phyloP scores from a whole-genome alignment of 371 early-diverging fungal genomes.

The Syncephalis fuscata region DNA sequence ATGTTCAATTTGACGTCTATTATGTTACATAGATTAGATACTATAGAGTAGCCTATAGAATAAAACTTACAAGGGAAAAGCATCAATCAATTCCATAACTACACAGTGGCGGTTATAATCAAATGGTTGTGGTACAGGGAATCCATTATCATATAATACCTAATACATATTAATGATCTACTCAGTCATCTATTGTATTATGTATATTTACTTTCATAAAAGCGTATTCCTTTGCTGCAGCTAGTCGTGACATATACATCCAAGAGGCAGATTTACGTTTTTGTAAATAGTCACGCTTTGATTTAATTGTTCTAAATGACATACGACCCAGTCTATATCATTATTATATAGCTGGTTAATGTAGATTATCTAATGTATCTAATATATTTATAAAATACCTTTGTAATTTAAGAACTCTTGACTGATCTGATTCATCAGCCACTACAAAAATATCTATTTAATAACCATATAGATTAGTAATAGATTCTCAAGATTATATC shows the following conservation, averaged over 20 bases:
- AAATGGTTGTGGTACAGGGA: conserved; percentile 90
- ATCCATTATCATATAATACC: conserved; percentile 74
- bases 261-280: conserved; percentile 86
- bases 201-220: conserved; percentile 74
- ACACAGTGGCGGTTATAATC: conserved; percentile 95
- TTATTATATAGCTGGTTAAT: conserved; percentile 6
- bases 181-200: not conserved
- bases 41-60: not conserved
- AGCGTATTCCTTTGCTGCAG: conserved; percentile 93
- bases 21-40: conserved; percentile 5
- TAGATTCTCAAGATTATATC: not conserved
- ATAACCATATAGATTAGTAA: conserved; percentile 3
- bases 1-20: conserved; percentile 63
- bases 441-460: conserved; percentile 77
- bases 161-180: conserved; percentile 6
- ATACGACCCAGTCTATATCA: conserved; percentile 77
- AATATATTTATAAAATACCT: conserved; percentile 22
- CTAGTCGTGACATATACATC: conserved; percentile 95
- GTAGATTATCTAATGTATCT: not conserved
- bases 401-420: conserved; percentile 83
- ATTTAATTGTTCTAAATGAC: conserved; percentile 96
- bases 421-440: conserved; percentile 76
- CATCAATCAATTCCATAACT: conserved; percentile 94
- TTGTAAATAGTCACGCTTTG: conserved; percentile 91
- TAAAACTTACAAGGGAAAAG: conserved; percentile 61